A percentile compares a stretch with the other conserved stretches of the same genome.
Conservation (phyloP, 371 early-diverging fungal genomes). For the Haplosporangium sp. region DNA sequence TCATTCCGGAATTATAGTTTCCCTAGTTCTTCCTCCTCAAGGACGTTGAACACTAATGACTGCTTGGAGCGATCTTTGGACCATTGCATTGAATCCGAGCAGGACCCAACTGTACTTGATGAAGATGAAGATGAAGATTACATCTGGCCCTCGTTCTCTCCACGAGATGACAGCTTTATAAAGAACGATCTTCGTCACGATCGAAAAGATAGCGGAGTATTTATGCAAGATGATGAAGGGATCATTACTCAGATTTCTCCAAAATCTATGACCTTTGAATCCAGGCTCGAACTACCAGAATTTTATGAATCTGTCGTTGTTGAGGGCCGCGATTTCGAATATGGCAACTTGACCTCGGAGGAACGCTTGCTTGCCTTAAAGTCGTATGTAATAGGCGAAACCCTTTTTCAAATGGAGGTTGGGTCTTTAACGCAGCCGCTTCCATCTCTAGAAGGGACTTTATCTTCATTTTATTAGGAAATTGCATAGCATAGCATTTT, state of each 20-base stretch:
- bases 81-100: neutral
- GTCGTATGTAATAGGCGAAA: slow-evolving; percentile 1
- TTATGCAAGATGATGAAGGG: slow-evolving; percentile 27
- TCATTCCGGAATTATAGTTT: slow-evolving; percentile 1
- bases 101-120: neutral
- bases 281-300: neutral
- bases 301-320: neutral
- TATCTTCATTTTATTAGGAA: neutral
- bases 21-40: slow-evolving; percentile 1
- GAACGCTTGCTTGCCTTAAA: neutral
- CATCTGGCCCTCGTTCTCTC: neutral
- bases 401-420: neutral
- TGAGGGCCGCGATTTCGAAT: neutral
- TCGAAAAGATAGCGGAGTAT: slow-evolving; percentile 46
- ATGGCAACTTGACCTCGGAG: neutral
- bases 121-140: neutral
- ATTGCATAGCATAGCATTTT: neutral
- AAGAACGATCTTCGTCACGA: slow-evolving; percentile 22
- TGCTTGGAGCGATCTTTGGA: neutral
- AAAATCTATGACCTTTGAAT: neutral
- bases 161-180: neutral
- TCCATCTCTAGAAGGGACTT: slow-evolving; percentile 3
- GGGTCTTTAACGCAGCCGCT: neutral
- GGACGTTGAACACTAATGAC: neutral
- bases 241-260: slow-evolving; percentile 17